These are phyloP conservation scores for Penicillium chermesinum DNA, from an alignment of 495 filamentous ascomycete species.

Conservation along the genomic window DNA sequence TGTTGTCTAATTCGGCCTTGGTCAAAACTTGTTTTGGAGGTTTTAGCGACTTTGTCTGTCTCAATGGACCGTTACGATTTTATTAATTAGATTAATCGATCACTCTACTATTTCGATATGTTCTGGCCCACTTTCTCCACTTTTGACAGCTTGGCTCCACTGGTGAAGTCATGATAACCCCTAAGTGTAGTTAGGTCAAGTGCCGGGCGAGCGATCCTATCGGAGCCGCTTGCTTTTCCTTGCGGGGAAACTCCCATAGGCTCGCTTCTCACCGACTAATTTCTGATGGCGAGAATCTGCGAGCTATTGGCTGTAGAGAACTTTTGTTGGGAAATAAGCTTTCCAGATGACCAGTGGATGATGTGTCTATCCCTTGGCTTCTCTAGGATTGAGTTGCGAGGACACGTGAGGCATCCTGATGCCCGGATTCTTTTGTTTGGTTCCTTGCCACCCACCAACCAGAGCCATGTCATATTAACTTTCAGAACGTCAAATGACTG, in stretches of 20 bases:
- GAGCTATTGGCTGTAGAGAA: neutral
- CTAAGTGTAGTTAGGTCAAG: neutral
- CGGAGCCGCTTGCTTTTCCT: neutral
- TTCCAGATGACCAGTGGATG: neutral
- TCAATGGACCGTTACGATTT: conserved; percentile 1
- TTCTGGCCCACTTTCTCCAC: conserved; percentile 15
- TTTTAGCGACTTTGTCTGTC: neutral
- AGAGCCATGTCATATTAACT: no score
- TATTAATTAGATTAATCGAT: conserved; percentile 21
- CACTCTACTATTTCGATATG: conserved; percentile 10
- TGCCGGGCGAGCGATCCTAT: neutral
- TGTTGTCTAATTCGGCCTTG: neutral
- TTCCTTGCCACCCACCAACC: neutral
- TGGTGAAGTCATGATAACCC: neutral
- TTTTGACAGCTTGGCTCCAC: conserved; percentile 17
- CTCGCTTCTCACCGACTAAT: neutral
- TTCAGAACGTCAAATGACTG: no score
- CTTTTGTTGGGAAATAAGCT: neutral
- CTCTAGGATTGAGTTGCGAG: neutral
- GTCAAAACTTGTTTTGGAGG: neutral
- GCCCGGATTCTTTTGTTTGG: neutral
- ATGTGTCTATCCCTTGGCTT: neutral
- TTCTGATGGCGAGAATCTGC: neutral
- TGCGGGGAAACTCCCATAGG: neutral
- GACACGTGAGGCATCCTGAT: neutral